Base-by-base conservation (phyloP, 345 rosid species). In the Euclidium syriacum region DNA sequence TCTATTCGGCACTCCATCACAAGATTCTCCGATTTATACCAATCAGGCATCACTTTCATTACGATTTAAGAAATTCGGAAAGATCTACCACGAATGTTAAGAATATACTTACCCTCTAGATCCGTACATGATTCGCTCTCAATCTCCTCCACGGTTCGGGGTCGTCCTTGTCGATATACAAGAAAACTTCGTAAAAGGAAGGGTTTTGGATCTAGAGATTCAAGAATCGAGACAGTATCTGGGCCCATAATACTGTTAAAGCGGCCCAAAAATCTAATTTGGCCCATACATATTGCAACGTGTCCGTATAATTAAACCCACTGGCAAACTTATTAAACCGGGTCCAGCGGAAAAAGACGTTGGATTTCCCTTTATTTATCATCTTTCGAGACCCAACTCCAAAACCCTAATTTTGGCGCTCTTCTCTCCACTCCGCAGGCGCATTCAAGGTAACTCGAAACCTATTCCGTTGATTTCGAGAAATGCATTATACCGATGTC, bases 91-190 rank as follows among this genome's bases (percentile, higher is more conserved):
- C 7, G 15, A 29, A 41, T 42, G 49, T 4, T n/a, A 62, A 43
- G 30, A 17, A 48, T 25, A 48, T 25, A 59, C 80, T 62, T 73
- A 80, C 85, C 85, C 85, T 65, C 85, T 78, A 5, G 76, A 68
- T 59, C 80, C 80, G 79, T 80, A 80, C 82, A 80, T 75, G 62
- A n/a, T n/a, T n/a, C n/a, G n/a, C n/a, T n/a, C n/a, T n/a, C n/a
- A n/a, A n/a, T n/a, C n/a, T n/a, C n/a, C n/a, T n/a, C n/a, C n/a
- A n/a, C n/a, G n/a, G n/a, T n/a, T n/a, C n/a, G n/a, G n/a, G 39
- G 24, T 55, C 34, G 47, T 53, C 42, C 42, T 29, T 9, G 33
- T 29, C 33, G 33, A 29, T 29, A 1, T 29, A 29, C 33, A 14
- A n/a, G n/a, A n/a, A n/a, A n/a, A n/a, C n/a, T n/a, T n/a, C n/a